Evolutionary conservation across 2,329 filamentous ascomycete genomes (phyloP).

Genomic region (Colletotrichum sp.): DNA sequence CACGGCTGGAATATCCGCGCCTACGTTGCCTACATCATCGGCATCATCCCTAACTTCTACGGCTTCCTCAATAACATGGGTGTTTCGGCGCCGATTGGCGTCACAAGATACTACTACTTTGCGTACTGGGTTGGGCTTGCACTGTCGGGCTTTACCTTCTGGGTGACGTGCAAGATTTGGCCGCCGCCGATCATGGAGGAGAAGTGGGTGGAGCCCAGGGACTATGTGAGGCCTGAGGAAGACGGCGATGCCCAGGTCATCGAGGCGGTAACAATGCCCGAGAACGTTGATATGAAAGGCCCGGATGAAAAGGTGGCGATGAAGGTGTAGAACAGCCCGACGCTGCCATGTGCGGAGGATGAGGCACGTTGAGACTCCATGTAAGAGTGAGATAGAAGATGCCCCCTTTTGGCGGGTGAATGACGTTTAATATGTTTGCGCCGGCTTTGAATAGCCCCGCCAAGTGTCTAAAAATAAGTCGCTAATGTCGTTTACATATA

Average conservation of each 20-base stretch:
- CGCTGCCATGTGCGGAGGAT: neutral
- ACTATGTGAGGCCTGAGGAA: constrained; percentile 18
- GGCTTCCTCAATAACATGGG: constrained; percentile 46
- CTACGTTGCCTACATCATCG: constrained; percentile 30
- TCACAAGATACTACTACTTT: constrained; percentile 58
- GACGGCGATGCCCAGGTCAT: neutral
- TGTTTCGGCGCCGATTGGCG: constrained; percentile 34
- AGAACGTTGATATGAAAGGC: neutral
- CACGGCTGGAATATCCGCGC: constrained; percentile 15
- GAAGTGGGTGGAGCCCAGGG: constrained; percentile 23
- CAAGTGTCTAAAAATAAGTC: neutral
- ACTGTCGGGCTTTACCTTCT: constrained; percentile 36
- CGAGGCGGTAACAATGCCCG: neutral
- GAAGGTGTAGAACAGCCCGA: neutral
- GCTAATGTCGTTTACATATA: neutral
- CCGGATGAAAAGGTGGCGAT: neutral
- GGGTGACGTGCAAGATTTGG: constrained; percentile 20
- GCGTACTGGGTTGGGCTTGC: constrained; percentile 59
- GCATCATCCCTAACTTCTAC: constrained; percentile 43
- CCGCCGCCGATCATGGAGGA: constrained; percentile 19
- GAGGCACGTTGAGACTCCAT: neutral
- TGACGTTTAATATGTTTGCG: neutral
- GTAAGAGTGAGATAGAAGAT: neutral
- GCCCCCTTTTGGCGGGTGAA: neutral
- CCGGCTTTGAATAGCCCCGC: neutral